Conservation (phyloP, 768 basidiomycete genomes). For the Amanita rubescens region DNA sequence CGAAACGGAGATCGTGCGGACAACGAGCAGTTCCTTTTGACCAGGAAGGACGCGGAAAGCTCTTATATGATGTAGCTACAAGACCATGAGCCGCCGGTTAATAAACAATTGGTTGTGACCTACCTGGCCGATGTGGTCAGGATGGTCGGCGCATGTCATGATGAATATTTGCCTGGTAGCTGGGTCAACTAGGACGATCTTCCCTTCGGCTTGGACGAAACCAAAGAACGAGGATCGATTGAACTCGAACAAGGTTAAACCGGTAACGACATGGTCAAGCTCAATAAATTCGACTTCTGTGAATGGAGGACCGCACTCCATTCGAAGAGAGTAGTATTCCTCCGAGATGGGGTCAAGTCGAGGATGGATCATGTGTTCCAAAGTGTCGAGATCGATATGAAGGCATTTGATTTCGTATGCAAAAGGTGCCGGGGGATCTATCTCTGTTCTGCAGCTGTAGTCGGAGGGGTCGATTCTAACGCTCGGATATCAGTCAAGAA, state of each 20-base stretch:
- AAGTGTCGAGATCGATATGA: conserved; percentile 29
- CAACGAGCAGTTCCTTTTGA: conserved; percentile 44
- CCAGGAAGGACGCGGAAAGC: conserved; percentile 45
- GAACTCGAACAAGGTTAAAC: conserved; percentile 35
- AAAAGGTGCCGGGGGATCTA: conserved; percentile 37
- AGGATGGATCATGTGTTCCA: conserved; percentile 40
- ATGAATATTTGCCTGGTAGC: conserved; percentile 8
- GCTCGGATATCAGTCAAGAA: neutral
- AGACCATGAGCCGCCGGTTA: conserved; percentile 1
- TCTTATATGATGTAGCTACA: conserved; percentile 40
- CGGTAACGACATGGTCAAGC: conserved; percentile 4
- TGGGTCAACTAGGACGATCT: conserved; percentile 6
- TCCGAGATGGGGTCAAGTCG: conserved; percentile 27
- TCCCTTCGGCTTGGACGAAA: conserved; percentile 4
- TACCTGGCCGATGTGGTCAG: conserved; percentile 18
- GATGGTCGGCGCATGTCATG: conserved; percentile 30
- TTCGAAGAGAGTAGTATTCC: conserved; percentile 20
- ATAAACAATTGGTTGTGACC: conserved; percentile 7
- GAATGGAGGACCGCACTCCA: conserved; percentile 1
- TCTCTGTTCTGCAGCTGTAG: conserved; percentile 26
- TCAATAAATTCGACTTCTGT: conserved; percentile 5
- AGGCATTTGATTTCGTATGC: conserved; percentile 39
- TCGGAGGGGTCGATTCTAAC: conserved; percentile 30
- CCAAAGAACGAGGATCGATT: conserved; percentile 17
- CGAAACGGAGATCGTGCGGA: conserved; percentile 32